These are phyloP conservation scores for Schwanniomyces pseudopolymorphus DNA, from an alignment of 805 yeast genomes.

Conservation along the genomic window DNA sequence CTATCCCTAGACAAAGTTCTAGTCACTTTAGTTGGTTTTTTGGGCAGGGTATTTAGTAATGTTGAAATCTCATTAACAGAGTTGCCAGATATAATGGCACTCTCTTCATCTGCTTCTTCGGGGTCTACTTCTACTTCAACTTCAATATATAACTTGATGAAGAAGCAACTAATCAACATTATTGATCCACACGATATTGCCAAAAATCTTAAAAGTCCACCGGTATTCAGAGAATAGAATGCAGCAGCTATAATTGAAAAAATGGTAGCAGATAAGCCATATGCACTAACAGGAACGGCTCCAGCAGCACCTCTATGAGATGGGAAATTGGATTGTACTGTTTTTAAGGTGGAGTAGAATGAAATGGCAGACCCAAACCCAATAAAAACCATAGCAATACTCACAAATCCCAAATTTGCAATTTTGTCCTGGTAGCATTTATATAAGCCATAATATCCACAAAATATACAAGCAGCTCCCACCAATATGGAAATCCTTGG, in stretches of 20 bases:
- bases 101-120: conserved; percentile 5
- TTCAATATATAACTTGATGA: conserved; percentile 37
- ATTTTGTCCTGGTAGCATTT: conserved; percentile 42
- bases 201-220: conserved; percentile 55
- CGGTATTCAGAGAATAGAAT: conserved; percentile 52
- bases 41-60: neutral
- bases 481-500: conserved; percentile 51
- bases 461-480: conserved; percentile 55
- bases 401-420: conserved; percentile 41
- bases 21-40: neutral
- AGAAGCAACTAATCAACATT: conserved; percentile 45
- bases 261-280: conserved; percentile 69
- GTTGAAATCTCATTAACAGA: neutral
- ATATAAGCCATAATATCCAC: conserved; percentile 54
- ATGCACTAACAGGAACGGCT: conserved; percentile 65
- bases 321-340: conserved; percentile 66
- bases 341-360: conserved; percentile 57
- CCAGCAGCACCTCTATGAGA: conserved; percentile 68
- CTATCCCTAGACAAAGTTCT: conserved; percentile 5
- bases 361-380: conserved; percentile 69
- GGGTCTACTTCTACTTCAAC: conserved; percentile 18
- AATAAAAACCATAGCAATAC: conserved; percentile 50
- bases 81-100: neutral
- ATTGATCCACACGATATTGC: conserved; percentile 50
- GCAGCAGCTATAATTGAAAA: conserved; percentile 58